These are phyloP conservation scores for Amoeboaphelidium occidentale DNA, from an alignment of 371 early-diverging fungal species.

Conservation along the genomic window DNA sequence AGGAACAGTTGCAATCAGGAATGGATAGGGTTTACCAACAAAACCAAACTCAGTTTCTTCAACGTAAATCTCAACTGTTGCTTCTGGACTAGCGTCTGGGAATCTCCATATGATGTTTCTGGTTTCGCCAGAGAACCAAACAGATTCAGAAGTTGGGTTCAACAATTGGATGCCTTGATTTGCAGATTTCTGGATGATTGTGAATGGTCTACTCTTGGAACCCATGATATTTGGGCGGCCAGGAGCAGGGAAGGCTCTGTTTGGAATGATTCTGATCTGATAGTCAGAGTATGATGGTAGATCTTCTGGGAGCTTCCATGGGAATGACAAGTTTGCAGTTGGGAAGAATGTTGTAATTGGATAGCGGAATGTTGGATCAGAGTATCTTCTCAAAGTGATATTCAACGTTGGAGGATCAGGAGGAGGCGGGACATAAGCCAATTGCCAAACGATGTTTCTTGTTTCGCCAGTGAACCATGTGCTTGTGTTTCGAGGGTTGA, in stretches of 20 bases:
- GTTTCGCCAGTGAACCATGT: neutral
- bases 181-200: neutral
- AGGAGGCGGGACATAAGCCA: neutral
- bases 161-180: neutral
- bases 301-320: neutral
- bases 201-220: neutral
- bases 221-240: neutral
- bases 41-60: neutral
- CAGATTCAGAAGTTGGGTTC: neutral
- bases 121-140: neutral
- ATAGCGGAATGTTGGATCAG: neutral
- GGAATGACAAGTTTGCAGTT: neutral
- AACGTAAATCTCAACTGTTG: neutral
- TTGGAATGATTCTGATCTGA: neutral
- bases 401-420: neutral
- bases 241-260: neutral
- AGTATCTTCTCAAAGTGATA: neutral
- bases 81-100: neutral
- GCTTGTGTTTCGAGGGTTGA: neutral
- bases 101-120: neutral
- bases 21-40: neutral
- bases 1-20: neutral
- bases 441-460: neutral
- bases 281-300: neutral
- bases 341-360: neutral